Evolutionary conservation across 768 basidiomycete species (phyloP), one percentile per base, ranked within the genome.

Genomic region (Coprinopsis strossmayeri): DNA sequence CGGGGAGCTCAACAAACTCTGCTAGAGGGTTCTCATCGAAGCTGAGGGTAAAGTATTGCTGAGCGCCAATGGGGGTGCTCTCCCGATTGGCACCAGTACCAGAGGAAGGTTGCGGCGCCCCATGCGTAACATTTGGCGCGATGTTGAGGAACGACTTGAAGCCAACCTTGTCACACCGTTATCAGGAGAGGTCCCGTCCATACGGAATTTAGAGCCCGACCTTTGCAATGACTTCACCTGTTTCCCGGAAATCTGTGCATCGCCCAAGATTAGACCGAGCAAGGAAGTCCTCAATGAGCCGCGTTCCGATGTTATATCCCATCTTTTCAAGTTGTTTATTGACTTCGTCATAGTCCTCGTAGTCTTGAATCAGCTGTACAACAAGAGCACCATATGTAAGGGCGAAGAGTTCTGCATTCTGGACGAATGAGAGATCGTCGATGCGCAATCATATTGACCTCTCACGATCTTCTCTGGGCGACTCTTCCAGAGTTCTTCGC

Each of bases 321-420:
- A 97, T 98, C 71, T 93, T 95, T 59, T 99, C 95, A 2, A 99
- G 83, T 64, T 99, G 94, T 64, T 91, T 94, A 66, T 91, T 91
- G 53, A 91, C 89, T 63, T 95, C 91, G 12, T 77, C 77, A 62
- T 96, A 98, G 71, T 99, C 94, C 61, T 99, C 96, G 60, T 97
- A 98, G 66, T 99, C 96, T 62, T 98, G 96, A 53, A 98, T 93
- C 53, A 99, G 79, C 69, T 99, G 96, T 27, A 98, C 92, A 41
- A 99, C 96, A 44, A 98, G 81, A 20, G 94, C 94, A 45, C 96
- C 96, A 56, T 99, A 99, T 18, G 95, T 98, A 49, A 98, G 68
- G 2, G 94, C 87, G 67, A 99, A 98, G 23, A 99, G 78, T 66
- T 99, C 96, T 62, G 93, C 91, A 66, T 96, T 98, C 94, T 97